Percentiles rank a stretch among this genome's conserved stretches.
Conservation (phyloP, 2,329 filamentous ascomycete genomes). For the Penicillium sp. region DNA sequence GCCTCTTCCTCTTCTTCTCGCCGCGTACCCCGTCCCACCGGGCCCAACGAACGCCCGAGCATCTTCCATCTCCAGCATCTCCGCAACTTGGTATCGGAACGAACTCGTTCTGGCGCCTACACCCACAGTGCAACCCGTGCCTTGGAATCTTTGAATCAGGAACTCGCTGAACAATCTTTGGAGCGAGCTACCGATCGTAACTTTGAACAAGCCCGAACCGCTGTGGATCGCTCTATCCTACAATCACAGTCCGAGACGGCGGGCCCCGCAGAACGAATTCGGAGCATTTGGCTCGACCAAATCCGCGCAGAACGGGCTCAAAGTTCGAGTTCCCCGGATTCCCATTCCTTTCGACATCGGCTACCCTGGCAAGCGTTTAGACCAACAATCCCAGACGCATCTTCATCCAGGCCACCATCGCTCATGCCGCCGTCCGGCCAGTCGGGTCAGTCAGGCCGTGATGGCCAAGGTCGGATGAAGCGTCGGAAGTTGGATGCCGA, state of each 20-base stretch:
- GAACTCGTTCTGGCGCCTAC: constrained; percentile 30
- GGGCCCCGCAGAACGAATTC: constrained; percentile 12
- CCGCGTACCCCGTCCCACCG: constrained; percentile 23
- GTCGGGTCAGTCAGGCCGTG: constrained; percentile 20
- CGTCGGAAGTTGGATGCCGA: constrained; percentile 70
- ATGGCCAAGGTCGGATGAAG: constrained; percentile 56
- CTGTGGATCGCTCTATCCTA: constrained; percentile 29
- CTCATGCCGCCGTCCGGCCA: constrained; percentile 28
- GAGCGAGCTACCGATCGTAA: constrained; percentile 27
- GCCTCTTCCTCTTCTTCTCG: constrained; percentile 40
- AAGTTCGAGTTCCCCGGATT: constrained; percentile 12
- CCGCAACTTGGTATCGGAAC: constrained; percentile 41
- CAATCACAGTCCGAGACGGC: constrained; percentile 16
- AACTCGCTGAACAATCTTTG: constrained; percentile 35
- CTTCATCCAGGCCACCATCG: constrained; percentile 21
- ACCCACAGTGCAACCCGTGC: constrained; percentile 34
- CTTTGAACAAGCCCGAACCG: constrained; percentile 28
- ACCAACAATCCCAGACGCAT: constrained; percentile 24
- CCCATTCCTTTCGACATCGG: constrained; percentile 1
- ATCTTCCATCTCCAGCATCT: constrained; percentile 37
- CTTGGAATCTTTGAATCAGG: constrained; percentile 41
- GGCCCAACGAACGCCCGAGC: constrained; percentile 27
- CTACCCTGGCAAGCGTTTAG: constrained; percentile 16
- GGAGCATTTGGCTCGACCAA: constrained; percentile 15
- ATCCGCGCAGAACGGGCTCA: constrained; percentile 14